These are phyloP conservation scores for Tolypocladium endophyticum DNA, from an alignment of 2,329 filamentous ascomycete genomes.

Conservation along the genomic window DNA sequence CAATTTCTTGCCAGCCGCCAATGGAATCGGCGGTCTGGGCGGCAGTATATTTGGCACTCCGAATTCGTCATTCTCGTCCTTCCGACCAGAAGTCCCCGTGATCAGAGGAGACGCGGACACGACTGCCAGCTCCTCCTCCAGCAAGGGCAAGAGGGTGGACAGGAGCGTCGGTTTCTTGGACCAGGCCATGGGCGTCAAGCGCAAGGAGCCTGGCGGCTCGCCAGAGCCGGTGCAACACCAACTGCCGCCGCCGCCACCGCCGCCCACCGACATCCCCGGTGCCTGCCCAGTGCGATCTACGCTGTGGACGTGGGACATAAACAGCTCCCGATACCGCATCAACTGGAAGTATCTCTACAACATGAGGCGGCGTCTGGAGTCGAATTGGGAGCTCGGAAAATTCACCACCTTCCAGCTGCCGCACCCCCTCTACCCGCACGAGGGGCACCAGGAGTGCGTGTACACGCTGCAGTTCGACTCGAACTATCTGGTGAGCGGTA, in stretches of 20 bases:
- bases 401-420: slow-evolving; percentile 85
- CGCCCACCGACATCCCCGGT: slow-evolving; percentile 14
- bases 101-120: slow-evolving; percentile 18
- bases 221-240: slow-evolving; percentile 19
- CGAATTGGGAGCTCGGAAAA: slow-evolving; percentile 80
- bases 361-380: slow-evolving; percentile 72
- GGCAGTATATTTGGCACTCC: slow-evolving; percentile 25
- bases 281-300: slow-evolving; percentile 29
- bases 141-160: slow-evolving; percentile 18
- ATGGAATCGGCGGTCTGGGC: slow-evolving; percentile 8
- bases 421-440: slow-evolving; percentile 66
- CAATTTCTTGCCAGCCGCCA: slow-evolving; percentile 11
- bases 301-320: slow-evolving; percentile 40
- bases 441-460: slow-evolving; percentile 85
- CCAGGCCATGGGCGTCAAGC: slow-evolving; percentile 17
- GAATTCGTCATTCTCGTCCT: slow-evolving; percentile 19
- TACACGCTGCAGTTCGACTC: slow-evolving; percentile 87
- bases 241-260: slow-evolving; percentile 16
- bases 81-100: slow-evolving; percentile 11
- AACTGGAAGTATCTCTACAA: slow-evolving; percentile 94
- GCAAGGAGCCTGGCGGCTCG: slow-evolving; percentile 23
- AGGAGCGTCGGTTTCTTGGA: slow-evolving; percentile 17
- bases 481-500: slow-evolving; percentile 85
- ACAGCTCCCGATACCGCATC: slow-evolving; percentile 46
- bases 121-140: slow-evolving; percentile 10